Evolutionary conservation across 768 basidiomycete species (phyloP).

Genomic region (Termitomyces sp.): DNA sequence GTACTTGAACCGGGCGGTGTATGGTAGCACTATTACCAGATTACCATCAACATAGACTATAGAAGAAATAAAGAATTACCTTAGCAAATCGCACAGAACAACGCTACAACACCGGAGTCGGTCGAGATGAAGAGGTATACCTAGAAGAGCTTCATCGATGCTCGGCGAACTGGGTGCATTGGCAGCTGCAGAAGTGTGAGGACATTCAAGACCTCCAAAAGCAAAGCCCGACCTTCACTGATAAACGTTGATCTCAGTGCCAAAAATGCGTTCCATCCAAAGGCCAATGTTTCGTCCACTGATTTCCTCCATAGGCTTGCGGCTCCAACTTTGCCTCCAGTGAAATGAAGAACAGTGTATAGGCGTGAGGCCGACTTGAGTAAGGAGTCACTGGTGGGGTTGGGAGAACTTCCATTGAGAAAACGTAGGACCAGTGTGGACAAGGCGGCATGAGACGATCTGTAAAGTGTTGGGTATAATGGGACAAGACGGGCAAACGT

Average conservation of each 20-base stretch:
- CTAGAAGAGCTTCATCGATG: slow-evolving; percentile 36
- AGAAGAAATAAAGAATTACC: slow-evolving; percentile 36
- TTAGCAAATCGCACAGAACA: slow-evolving; percentile 52
- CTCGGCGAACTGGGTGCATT: slow-evolving; percentile 3
- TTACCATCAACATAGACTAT: background rate
- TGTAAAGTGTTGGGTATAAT: slow-evolving; percentile 66
- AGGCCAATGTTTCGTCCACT: slow-evolving; percentile 62
- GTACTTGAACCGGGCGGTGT: slow-evolving; percentile 63
- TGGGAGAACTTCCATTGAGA: slow-evolving; percentile 51
- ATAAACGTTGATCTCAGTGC: slow-evolving; percentile 60
- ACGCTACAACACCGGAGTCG: slow-evolving; percentile 51
- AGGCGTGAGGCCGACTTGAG: slow-evolving; percentile 51
- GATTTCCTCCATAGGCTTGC: slow-evolving; percentile 72
- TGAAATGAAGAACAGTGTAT: slow-evolving; percentile 60
- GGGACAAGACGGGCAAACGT: slow-evolving; percentile 55
- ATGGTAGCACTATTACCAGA: slow-evolving; percentile 43
- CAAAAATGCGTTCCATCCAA: slow-evolving; percentile 62
- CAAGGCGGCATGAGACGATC: slow-evolving; percentile 49
- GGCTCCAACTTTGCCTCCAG: slow-evolving; percentile 79
- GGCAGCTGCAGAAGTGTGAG: slow-evolving; percentile 2
- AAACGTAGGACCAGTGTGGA: slow-evolving; percentile 51
- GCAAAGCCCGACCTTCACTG: slow-evolving; percentile 33
- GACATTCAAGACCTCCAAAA: background rate
- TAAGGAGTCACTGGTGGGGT: slow-evolving; percentile 34
- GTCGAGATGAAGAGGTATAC: slow-evolving; percentile 57